These are phyloP conservation scores for Amphirosellinia nigrospora DNA, from an alignment of 495 filamentous ascomycete genomes.

Conservation along the genomic window DNA sequence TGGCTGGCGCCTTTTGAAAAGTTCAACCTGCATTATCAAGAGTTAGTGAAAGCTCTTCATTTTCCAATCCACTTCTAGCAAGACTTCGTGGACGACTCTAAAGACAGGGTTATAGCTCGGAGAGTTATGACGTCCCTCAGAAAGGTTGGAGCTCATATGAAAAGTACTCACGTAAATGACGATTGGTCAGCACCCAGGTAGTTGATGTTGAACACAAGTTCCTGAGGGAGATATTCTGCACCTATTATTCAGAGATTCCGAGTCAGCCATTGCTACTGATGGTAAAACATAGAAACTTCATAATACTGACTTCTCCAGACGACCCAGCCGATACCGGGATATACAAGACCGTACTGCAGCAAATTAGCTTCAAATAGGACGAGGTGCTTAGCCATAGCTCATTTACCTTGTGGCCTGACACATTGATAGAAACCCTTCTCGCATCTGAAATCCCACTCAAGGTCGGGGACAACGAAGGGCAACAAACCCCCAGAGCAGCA, in stretches of 20 bases:
- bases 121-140: background rate
- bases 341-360: constrained; percentile 65
- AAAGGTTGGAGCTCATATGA: background rate
- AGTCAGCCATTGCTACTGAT: background rate
- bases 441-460: constrained; percentile 88
- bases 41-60: background rate
- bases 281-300: background rate
- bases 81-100: no score
- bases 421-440: constrained; percentile 89
- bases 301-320: constrained; percentile 69
- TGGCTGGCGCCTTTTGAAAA: constrained; percentile 93
- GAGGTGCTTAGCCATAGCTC: background rate
- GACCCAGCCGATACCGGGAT: constrained; percentile 92
- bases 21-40: constrained; percentile 60
- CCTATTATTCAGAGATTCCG: background rate
- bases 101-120: background rate
- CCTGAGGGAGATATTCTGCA: constrained; percentile 81
- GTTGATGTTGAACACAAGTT: constrained; percentile 97
- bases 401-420: constrained; percentile 90
- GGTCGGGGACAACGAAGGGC: constrained; percentile 83
- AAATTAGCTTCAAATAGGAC: constrained; percentile 1
- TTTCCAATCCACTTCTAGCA: background rate
- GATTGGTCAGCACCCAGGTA: constrained; percentile 93
- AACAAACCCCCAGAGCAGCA: constrained; percentile 88
- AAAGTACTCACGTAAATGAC: constrained; percentile 71